Conservation (phyloP, 805 yeast species). For the Vanderwaltozyma polyspora region DNA sequence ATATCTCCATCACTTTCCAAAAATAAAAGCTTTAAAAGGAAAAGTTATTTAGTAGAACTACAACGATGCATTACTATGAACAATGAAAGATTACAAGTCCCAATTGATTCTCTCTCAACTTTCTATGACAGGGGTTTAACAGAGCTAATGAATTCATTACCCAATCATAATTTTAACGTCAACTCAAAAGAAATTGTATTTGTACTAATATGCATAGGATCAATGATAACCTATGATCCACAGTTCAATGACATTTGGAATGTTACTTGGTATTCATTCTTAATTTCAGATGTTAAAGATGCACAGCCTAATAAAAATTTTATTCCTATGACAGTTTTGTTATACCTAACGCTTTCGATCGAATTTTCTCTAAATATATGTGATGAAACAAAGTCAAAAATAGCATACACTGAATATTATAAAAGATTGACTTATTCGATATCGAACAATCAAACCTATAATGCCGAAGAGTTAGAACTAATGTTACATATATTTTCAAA, state of each 20-base stretch:
- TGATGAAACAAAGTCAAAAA: too few relatives aligned
- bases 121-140: neutral
- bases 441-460: too few relatives aligned
- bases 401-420: too few relatives aligned
- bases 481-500: too few relatives aligned
- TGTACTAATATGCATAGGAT: neutral
- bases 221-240: neutral
- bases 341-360: too few relatives aligned
- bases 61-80: slow-evolving; percentile 1
- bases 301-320: too few relatives aligned
- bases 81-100: slow-evolving; percentile 1
- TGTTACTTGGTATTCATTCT: too few relatives aligned
- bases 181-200: neutral
- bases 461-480: too few relatives aligned
- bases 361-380: too few relatives aligned
- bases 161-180: neutral
- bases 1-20: neutral
- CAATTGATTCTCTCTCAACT: slow-evolving; percentile 1
- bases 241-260: slow-evolving; percentile 2
- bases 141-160: neutral
- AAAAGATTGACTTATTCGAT: too few relatives aligned
- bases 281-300: too few relatives aligned
- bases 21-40: neutral
- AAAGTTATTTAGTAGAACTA: neutral
- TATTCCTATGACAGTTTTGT: too few relatives aligned